phyloP scores from a whole-genome alignment of 371 early-diverging fungal genomes.

The Mucor mucedo region DNA sequence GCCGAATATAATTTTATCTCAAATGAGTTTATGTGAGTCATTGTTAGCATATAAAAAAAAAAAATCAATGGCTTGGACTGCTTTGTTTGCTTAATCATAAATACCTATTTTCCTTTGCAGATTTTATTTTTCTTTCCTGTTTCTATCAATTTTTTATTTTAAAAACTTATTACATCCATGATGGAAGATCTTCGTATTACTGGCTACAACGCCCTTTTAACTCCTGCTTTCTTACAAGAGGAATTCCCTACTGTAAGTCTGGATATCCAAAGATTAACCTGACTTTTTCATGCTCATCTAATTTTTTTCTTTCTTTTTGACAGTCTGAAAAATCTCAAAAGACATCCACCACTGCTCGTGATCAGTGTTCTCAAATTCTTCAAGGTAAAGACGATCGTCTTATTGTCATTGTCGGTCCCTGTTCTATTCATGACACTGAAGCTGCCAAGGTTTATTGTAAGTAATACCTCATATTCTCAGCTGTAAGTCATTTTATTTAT shows the following conservation, averaged over 20 bases:
- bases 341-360: slow-evolving; percentile 62
- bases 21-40: slow-evolving; percentile 28
- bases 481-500: background rate
- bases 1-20: slow-evolving; percentile 4
- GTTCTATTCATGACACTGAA: slow-evolving; percentile 87
- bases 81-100: slow-evolving; percentile 4
- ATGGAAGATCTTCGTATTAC: slow-evolving; percentile 71
- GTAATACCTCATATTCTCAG: slow-evolving; percentile 11
- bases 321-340: slow-evolving; percentile 40
- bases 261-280: background rate
- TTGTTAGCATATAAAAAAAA: slow-evolving; percentile 1
- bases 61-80: slow-evolving; percentile 3
- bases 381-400: slow-evolving; percentile 84
- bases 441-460: slow-evolving; percentile 84
- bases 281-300: background rate
- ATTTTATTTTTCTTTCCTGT: slow-evolving; percentile 1
- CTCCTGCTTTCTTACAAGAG: slow-evolving; percentile 65
- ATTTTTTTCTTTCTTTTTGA: slow-evolving; percentile 9
- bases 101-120: slow-evolving; percentile 7
- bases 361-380: slow-evolving; percentile 72
- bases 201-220: slow-evolving; percentile 65
- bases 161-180: slow-evolving; percentile 2
- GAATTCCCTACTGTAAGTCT: slow-evolving; percentile 62
- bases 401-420: slow-evolving; percentile 91
- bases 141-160: background rate